phyloP scores from a whole-genome alignment of 176 grass and related monocot species.

The Oryza australiensis region DNA sequence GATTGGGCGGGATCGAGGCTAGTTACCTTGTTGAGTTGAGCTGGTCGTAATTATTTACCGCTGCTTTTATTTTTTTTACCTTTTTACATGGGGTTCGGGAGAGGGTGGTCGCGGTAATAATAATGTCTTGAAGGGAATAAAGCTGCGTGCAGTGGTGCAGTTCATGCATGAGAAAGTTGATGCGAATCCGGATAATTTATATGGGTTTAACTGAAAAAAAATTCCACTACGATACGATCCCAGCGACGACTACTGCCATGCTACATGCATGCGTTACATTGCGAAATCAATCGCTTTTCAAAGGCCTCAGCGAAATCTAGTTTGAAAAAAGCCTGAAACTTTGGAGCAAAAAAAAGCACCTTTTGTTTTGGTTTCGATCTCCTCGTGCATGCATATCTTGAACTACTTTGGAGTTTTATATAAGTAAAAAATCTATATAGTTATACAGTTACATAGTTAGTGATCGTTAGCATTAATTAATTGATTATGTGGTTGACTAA shows the following conservation, averaged over 20 bases:
- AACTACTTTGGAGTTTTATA: not conserved
- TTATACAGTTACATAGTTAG: too few relatives aligned
- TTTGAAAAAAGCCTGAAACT: constrained; percentile 48
- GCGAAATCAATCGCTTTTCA: constrained; percentile 33
- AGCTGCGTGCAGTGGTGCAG: constrained; percentile 32
- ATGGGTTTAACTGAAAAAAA: not conserved
- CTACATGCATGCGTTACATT: not conserved
- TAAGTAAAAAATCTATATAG: too few relatives aligned
- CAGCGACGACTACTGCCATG: not conserved
- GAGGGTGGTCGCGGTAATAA: constrained; percentile 25
- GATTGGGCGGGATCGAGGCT: constrained; percentile 35
- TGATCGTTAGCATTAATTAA: not conserved
- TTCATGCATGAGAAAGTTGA: constrained; percentile 41
- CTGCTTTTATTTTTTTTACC: constrained; percentile 31
- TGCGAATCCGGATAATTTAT: constrained; percentile 28
- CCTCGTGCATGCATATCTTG: not conserved
- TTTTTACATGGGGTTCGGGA: constrained; percentile 41
- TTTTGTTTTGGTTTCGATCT: constrained; percentile 30
- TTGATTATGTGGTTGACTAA: not conserved
- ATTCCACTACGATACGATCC: not conserved
- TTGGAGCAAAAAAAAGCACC: constrained; percentile 44
- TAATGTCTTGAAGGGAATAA: constrained; percentile 24
- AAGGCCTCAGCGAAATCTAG: constrained; percentile 19
- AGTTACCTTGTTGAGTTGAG: not conserved
- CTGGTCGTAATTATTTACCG: constrained; percentile 49